These are phyloP conservation scores for Rhipidocladum racemiflorum DNA, from an alignment of 176 grass and related monocot genomes.

Conservation along the genomic window DNA sequence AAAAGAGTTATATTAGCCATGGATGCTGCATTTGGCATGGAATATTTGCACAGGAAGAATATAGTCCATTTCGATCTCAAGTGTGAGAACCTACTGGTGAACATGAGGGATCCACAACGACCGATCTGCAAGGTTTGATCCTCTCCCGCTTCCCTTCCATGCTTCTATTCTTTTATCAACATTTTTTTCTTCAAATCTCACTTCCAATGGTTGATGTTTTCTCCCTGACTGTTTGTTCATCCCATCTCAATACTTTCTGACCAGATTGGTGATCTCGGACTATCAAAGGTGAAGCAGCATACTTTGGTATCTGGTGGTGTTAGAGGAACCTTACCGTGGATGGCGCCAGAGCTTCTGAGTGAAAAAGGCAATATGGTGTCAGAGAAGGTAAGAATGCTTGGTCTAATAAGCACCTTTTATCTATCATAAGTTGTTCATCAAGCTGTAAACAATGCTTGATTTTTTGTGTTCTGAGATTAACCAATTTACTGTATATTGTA, in stretches of 20 bases:
- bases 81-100: conserved; percentile 94
- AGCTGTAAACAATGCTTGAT: neutral
- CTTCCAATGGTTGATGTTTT: neutral
- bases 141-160: neutral
- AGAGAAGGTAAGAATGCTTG: conserved; percentile 68
- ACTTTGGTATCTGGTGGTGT: conserved; percentile 97
- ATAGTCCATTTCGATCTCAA: conserved; percentile 99
- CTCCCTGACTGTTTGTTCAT: conserved; percentile 25
- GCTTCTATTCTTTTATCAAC: neutral
- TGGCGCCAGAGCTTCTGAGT: conserved; percentile 94
- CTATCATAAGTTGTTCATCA: neutral
- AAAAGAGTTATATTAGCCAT: conserved; percentile 97
- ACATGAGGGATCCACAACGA: conserved; percentile 92
- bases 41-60: conserved; percentile 96
- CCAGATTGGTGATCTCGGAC: conserved; percentile 92
- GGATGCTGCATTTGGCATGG: conserved; percentile 98
- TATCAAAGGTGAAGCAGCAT: conserved; percentile 98
- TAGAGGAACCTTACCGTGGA: conserved; percentile 98
- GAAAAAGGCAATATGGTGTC: conserved; percentile 97
- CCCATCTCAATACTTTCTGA: conserved; percentile 25
- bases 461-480: conserved; percentile 22
- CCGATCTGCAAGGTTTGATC: conserved; percentile 84
- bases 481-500: conserved; percentile 24
- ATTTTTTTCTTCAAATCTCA: neutral
- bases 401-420: neutral